Evolutionary conservation across 1,139 yeast genomes (phyloP).

Genomic region (Debaryomyces fabryi): DNA sequence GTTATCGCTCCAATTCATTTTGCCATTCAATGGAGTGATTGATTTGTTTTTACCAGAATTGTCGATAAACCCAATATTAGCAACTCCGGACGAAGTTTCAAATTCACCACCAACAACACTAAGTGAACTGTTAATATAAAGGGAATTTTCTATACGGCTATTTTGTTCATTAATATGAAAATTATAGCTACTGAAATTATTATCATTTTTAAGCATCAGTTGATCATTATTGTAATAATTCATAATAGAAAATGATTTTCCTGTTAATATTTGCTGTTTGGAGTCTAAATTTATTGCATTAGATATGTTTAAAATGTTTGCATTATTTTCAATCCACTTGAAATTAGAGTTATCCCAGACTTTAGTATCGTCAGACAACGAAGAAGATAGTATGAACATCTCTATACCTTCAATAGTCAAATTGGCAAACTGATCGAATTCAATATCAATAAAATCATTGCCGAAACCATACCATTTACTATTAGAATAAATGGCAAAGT

Average conservation of each 20-base stretch:
- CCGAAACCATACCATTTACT: slow-evolving; percentile 45
- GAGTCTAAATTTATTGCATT: slow-evolving; percentile 31
- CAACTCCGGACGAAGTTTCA: slow-evolving; percentile 18
- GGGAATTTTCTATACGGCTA: slow-evolving; percentile 47
- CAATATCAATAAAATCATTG: slow-evolving; percentile 27
- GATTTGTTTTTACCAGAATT: slow-evolving; percentile 27
- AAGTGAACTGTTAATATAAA: slow-evolving; percentile 49
- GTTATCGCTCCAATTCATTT: slow-evolving; percentile 41
- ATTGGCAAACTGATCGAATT: slow-evolving; percentile 37
- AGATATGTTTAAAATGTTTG: slow-evolving; percentile 39
- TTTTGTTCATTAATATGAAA: slow-evolving; percentile 22
- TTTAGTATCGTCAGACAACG: slow-evolving; percentile 23
- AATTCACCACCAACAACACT: slow-evolving; percentile 58
- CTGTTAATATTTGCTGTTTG: slow-evolving; percentile 39
- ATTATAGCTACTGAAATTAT: slow-evolving; percentile 27
- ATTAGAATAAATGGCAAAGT: slow-evolving; percentile 34
- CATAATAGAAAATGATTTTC: slow-evolving; percentile 44
- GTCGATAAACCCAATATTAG: slow-evolving; percentile 45
- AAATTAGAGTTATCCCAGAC: slow-evolving; percentile 46
- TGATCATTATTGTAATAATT: slow-evolving; percentile 34
- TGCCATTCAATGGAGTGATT: slow-evolving; percentile 28
- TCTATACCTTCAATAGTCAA: slow-evolving; percentile 38
- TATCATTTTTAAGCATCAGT: slow-evolving; percentile 28
- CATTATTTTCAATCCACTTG: slow-evolving; percentile 38
- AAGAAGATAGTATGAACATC: slow-evolving; percentile 40